A percentile compares a stretch with the other conserved stretches of the same genome.
These are phyloP conservation scores for Paratinospora sagittata DNA, from an alignment of 164 flowering plant species.

Conservation along the genomic window DNA sequence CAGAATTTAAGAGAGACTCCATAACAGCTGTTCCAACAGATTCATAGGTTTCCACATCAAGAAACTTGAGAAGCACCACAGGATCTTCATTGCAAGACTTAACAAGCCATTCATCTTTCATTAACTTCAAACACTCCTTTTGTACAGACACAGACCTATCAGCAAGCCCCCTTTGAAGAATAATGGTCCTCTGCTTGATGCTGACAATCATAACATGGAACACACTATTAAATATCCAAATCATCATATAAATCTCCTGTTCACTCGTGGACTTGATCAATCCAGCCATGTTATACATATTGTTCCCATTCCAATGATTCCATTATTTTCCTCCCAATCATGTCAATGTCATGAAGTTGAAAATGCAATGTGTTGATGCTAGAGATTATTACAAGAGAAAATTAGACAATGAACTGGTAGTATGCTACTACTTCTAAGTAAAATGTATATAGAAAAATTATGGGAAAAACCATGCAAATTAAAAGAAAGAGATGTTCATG, in stretches of 20 bases:
- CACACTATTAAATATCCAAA: background rate
- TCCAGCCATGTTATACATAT: background rate
- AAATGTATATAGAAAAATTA: too few species aligned
- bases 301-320: background rate
- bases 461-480: too few species aligned
- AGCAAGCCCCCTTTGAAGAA: constrained; percentile 90
- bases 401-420: too few species aligned
- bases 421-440: too few species aligned
- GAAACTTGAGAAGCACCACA: constrained; percentile 70
- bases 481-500: too few species aligned
- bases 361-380: background rate
- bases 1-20: constrained; percentile 57
- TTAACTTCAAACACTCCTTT: constrained; percentile 70
- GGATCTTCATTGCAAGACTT: constrained; percentile 77
- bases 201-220: constrained; percentile 29
- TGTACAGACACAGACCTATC: constrained; percentile 73
- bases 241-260: background rate
- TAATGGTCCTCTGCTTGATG: constrained; percentile 73
- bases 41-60: constrained; percentile 99
- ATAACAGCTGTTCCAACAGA: constrained; percentile 74
- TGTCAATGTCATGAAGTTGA: background rate
- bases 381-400: background rate
- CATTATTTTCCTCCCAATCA: background rate
- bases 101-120: constrained; percentile 86
- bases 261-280: background rate